phyloP scores from a whole-genome alignment of 192 early-diverging fungal genomes.

The Paraglomus occultum region DNA sequence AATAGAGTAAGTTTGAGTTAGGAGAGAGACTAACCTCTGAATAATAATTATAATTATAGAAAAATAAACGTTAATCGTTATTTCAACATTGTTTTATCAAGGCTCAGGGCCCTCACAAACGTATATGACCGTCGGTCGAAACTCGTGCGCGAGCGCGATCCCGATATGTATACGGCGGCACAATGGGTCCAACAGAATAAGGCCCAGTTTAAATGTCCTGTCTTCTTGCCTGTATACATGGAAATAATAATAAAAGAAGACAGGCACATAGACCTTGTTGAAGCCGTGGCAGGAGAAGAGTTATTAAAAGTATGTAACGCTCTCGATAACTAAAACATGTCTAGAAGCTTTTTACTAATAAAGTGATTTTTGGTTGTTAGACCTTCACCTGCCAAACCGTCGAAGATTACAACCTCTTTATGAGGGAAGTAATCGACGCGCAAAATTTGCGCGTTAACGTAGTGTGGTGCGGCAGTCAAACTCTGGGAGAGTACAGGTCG shows the following conservation, averaged over 20 bases:
- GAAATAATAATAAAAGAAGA: too few species aligned
- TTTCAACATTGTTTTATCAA: constrained; percentile 22
- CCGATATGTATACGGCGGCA: constrained; percentile 58
- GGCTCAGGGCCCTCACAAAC: constrained; percentile 62
- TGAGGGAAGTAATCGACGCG: constrained; percentile 62
- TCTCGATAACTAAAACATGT: not conserved
- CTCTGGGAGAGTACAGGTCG: constrained; percentile 33
- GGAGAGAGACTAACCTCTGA: constrained; percentile 23
- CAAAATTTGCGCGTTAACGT: constrained; percentile 61
- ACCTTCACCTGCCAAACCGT: constrained; percentile 76
- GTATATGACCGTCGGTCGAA: constrained; percentile 52
- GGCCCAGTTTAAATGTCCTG: too few species aligned
- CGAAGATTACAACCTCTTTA: constrained; percentile 75
- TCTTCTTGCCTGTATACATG: too few species aligned
- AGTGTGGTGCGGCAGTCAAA: constrained; percentile 41
- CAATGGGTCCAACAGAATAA: too few species aligned
- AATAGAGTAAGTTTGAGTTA: constrained; percentile 28
- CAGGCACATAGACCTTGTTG: too few species aligned
- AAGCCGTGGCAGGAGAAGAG: too few species aligned
- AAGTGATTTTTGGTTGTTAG: constrained; percentile 37
- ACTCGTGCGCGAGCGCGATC: constrained; percentile 44
- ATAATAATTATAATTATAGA: not conserved
- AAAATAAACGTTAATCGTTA: not conserved
- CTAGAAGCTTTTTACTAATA: not conserved
- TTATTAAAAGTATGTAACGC: too few species aligned